Conservation (phyloP, 768 basidiomycete genomes). For the Leccinum uliginosum region DNA sequence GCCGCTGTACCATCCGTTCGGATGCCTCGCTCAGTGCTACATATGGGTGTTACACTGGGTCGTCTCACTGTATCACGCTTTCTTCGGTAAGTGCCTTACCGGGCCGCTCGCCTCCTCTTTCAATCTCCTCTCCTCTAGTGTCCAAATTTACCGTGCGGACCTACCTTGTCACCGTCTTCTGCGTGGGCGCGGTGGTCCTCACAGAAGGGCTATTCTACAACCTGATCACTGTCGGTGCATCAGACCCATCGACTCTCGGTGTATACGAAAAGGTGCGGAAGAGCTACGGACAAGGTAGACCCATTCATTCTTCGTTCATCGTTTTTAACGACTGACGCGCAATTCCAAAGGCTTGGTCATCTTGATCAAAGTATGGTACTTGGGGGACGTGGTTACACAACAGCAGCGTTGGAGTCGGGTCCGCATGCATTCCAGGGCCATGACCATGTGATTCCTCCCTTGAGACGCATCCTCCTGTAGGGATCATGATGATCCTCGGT, state of each 20-base stretch:
- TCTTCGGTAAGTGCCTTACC: conserved; percentile 12
- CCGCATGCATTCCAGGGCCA: conserved; percentile 9
- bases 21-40: conserved; percentile 23
- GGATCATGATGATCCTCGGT: no score
- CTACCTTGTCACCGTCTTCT: conserved; percentile 21
- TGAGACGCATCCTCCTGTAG: background rate
- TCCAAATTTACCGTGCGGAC: conserved; percentile 9
- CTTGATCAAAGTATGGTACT: conserved; percentile 18
- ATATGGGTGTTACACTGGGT: conserved; percentile 25
- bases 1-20: conserved; percentile 20
- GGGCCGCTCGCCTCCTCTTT: background rate
- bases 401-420: background rate
- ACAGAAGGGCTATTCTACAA: conserved; percentile 21
- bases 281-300: conserved; percentile 14
- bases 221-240: conserved; percentile 7
- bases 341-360: conserved; percentile 6
- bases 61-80: conserved; percentile 14
- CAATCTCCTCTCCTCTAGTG: conserved; percentile 5
- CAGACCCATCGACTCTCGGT: conserved; percentile 15
- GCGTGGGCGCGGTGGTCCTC: conserved; percentile 7
- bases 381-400: conserved; percentile 1
- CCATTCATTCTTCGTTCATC: no score
- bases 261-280: conserved; percentile 12
- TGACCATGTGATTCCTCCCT: conserved; percentile 12
- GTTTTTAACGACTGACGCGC: background rate